Base-by-base conservation (phyloP, 2,329 filamentous ascomycete genomes). In the Paecilomyces sp. region DNA sequence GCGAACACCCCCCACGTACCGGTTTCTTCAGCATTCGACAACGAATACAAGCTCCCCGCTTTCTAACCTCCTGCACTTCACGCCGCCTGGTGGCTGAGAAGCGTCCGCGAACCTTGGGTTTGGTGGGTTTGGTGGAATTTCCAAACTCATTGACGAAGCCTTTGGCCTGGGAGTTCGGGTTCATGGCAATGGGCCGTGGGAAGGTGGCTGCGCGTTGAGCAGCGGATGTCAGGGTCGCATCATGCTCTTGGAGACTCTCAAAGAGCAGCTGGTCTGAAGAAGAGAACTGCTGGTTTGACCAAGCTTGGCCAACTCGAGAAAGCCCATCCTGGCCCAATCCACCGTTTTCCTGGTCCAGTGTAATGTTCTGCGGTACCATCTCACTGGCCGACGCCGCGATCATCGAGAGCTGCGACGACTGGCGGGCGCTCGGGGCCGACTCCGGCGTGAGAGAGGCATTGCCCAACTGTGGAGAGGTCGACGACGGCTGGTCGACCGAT, bases 1-100 rank as follows among this genome's bases (percentile, higher is more conserved):
- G 54, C 28, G 18, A 28, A 53, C 8, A 28, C 13, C 36, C 3
- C 36, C 34, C 55, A 50, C 71, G 62, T 73, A 78, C 76, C 41
- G 83, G 82, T 66, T 87, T 87, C 72, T 86, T 87, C 25, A 87
- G 73, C 84, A 87, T 86, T 13, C 84, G 82, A 67, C 84, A 87
- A 34, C 84, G 80, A 62, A 86, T 81, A 65, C 84, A 87, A 7
- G 84, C 84, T 12, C 84, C 84, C 57, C 80, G 77, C 68, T 86
- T 85, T 25, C 84, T 78, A 34, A 85, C 81, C 61, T 83, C 79
- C 62, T 84, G 81, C 1, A 86, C 84, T 66, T 86, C 82, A 62
- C 83, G 81, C 34, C 84, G 79, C 60, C 84, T 75, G 24, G 77
- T 76, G 52, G 83, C 82, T 31, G 80, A 78, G 65, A 87, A 86